phyloP scores from a whole-genome alignment of 108 stramenopile species.

The Cylindrotheca closterium region DNA sequence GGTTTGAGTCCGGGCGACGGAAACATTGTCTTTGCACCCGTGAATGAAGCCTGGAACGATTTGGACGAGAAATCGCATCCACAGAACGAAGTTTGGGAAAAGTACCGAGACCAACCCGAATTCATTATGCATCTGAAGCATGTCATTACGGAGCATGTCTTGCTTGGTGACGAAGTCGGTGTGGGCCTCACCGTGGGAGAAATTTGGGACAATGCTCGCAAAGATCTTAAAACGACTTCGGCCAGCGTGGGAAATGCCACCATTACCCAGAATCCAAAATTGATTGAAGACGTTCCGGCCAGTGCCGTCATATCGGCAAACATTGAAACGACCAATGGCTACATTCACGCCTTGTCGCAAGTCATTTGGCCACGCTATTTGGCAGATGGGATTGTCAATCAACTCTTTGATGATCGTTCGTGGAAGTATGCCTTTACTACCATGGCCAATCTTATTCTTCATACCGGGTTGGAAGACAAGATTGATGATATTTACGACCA shows the following conservation, averaged over 20 bases:
- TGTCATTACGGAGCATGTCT: conserved; percentile 18
- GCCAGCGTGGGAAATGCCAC: conserved; percentile 21
- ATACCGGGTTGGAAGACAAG: conserved; percentile 23
- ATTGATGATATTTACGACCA: conserved; percentile 27
- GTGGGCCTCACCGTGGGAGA: conserved; percentile 9
- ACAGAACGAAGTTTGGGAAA: conserved; percentile 16
- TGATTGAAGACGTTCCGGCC: conserved; percentile 13
- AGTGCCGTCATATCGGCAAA: conserved; percentile 15
- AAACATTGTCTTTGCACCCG: conserved; percentile 43
- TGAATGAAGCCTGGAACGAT: conserved; percentile 28
- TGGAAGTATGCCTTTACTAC: conserved; percentile 23
- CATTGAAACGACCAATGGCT: conserved; percentile 18
- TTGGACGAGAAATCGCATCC: conserved; percentile 19
- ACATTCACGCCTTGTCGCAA: conserved; percentile 20
- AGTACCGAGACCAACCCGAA: conserved; percentile 19
- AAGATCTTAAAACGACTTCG: conserved; percentile 1
- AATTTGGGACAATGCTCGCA: conserved; percentile 26
- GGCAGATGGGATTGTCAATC: conserved; percentile 16
- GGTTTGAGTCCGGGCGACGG: conserved; percentile 30
- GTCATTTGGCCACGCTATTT: conserved; percentile 30
- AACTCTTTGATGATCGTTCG: conserved; percentile 15
- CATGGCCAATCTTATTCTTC: conserved; percentile 36
- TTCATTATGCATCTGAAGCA: conserved; percentile 29
- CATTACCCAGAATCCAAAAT: conserved; percentile 15
- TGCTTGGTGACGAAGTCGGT: conserved; percentile 11